Base-by-base conservation (phyloP, 2,329 filamentous ascomycete genomes). In the Alternaria conjuncta region DNA sequence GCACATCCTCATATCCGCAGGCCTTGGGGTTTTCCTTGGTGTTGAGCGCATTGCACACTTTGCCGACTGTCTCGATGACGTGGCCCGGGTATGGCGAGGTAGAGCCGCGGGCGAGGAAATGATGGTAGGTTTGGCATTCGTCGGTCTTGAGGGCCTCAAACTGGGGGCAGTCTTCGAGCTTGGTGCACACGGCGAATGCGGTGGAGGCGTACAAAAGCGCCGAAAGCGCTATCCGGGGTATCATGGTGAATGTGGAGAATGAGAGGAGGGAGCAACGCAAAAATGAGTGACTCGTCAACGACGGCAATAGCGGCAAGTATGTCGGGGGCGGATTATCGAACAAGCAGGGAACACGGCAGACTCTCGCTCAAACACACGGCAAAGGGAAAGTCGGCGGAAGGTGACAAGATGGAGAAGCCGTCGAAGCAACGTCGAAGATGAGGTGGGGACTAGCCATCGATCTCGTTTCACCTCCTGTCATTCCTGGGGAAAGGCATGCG, bases 21-120 rank as follows among this genome's bases (percentile, higher is more conserved):
- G 69, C 70, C 26, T 68, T 66, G 10, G 71, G 69, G 18, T 67
- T 65, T 41, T 68, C 71, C 55, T 66, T 61, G 13, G 67, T 70
- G 60, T 75, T 73, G 51, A 75, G 59, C 41, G 64, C 63, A 46
- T 72, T 64, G 63, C 72, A 75, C 4, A 75, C 65, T 28, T 72
- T 72, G 60, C 68, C 70, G 11, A 74, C 70, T 2, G 71, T 73
- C 60, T 70, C 68, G 58, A 72, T 72, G 10, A 75, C 63, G 45
- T 75, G 72, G 49, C 72, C 72, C 3, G 72, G 72, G 54, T 75
- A 75, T 1, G 71, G 69, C 46, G 72, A 75, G 15, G 70, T 74
- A 1, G 71, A 74, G 61, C 72, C 72, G 44, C 72, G 65, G 9
- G 70, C 67, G 32, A 75, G 65, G 58, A 74, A 72, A 55, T 74